Conservation (phyloP, 345 rosid species). For the Cardamine chenopodiifolia region DNA sequence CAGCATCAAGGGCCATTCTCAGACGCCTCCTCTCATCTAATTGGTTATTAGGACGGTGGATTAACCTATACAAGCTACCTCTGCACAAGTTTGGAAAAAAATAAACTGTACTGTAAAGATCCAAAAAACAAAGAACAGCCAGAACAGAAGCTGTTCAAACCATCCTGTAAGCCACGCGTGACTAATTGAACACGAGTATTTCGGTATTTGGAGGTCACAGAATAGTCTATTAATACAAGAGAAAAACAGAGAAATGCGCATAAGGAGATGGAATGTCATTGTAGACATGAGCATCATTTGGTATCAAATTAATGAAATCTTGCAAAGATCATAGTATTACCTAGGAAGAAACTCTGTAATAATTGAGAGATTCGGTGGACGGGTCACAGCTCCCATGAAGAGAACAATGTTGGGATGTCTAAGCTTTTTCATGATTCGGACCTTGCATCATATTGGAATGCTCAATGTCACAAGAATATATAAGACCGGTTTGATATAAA, state of each 20-base stretch:
- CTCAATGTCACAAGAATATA: too few relatives aligned
- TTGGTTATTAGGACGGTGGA: constrained; percentile 92
- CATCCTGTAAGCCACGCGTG: too few relatives aligned
- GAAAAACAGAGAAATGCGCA: too few relatives aligned
- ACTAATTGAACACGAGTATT: too few relatives aligned
- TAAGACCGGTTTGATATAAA: background rate
- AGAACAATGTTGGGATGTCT: constrained; percentile 99
- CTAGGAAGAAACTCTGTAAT: constrained; percentile 94
- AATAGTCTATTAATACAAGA: background rate
- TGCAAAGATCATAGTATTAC: too few relatives aligned
- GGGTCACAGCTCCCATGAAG: constrained; percentile 98
- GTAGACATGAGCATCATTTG: too few relatives aligned
- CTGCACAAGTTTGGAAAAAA: constrained; percentile 55
- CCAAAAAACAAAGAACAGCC: background rate
- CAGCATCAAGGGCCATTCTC: constrained; percentile 97
- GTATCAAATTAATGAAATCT: too few relatives aligned
- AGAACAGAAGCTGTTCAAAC: constrained; percentile 9
- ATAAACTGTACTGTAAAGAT: constrained; percentile 13
- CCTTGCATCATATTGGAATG: constrained; percentile 47
- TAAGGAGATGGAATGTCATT: too few relatives aligned
- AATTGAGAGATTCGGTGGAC: constrained; percentile 92
- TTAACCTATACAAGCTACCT: constrained; percentile 92
- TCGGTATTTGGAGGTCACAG: background rate
- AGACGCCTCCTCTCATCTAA: constrained; percentile 89
- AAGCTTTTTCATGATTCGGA: constrained; percentile 74